phyloP scores from a whole-genome alignment of 108 stramenopile genomes.

The Skeletonema menzelii region DNA sequence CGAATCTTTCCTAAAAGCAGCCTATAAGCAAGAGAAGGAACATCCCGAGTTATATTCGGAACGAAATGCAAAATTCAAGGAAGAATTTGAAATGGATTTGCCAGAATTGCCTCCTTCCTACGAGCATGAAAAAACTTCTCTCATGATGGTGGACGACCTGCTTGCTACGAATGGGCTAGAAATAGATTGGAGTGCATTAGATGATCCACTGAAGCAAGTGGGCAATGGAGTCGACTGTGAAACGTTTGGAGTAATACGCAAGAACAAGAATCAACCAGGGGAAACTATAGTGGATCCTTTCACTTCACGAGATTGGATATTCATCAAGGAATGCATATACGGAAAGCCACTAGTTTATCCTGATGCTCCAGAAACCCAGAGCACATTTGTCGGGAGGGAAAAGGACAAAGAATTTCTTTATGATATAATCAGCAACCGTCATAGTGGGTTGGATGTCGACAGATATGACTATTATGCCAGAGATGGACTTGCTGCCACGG shows the following conservation, averaged over 20 bases:
- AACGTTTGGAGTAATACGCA: slow-evolving; percentile 51
- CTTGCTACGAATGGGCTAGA: slow-evolving; percentile 56
- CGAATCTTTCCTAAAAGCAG: slow-evolving; percentile 44
- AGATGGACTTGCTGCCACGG: slow-evolving; percentile 25
- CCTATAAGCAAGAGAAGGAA: slow-evolving; percentile 21
- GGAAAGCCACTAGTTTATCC: slow-evolving; percentile 39
- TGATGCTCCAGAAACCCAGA: slow-evolving; percentile 22
- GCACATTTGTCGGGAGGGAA: slow-evolving; percentile 49
- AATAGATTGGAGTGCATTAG: slow-evolving; percentile 62
- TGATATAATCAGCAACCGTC: slow-evolving; percentile 90
- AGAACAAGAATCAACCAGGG: slow-evolving; percentile 22
- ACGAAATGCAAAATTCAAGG: slow-evolving; percentile 27
- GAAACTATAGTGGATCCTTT: slow-evolving; percentile 38
- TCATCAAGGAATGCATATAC: slow-evolving; percentile 84
- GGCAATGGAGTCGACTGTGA: slow-evolving; percentile 63
- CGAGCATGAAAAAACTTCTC: slow-evolving; percentile 72
- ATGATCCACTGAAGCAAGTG: slow-evolving; percentile 76
- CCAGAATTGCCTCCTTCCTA: slow-evolving; percentile 42
- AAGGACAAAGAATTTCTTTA: slow-evolving; percentile 81
- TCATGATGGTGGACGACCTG: slow-evolving; percentile 77
- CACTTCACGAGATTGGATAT: slow-evolving; percentile 82
- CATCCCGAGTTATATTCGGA: slow-evolving; percentile 44
- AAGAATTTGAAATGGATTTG: slow-evolving; percentile 45
- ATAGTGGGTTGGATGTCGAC: slow-evolving; percentile 91
- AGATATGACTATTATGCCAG: slow-evolving; percentile 92